A percentile compares a stretch with the other conserved stretches of the same genome.
Conservation (phyloP, 495 filamentous ascomycete genomes). For the Xylaria venustula region DNA sequence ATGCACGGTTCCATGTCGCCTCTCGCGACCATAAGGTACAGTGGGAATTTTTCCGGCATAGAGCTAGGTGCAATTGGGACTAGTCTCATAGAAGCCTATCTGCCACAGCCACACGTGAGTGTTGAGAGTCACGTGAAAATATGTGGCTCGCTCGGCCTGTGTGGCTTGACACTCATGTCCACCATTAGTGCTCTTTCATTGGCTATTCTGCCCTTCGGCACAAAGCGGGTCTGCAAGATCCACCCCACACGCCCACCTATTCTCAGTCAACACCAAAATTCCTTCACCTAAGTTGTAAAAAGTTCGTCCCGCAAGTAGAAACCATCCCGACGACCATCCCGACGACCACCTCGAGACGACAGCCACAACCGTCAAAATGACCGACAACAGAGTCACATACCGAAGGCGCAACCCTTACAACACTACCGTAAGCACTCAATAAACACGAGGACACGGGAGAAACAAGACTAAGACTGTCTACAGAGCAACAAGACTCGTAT, state of each 20-base stretch:
- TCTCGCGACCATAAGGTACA: slow-evolving; percentile 12
- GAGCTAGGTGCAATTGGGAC: slow-evolving; percentile 1
- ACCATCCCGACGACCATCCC: slow-evolving; percentile 34
- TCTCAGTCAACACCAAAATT: slow-evolving; percentile 40
- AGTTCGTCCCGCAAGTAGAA: slow-evolving; percentile 39
- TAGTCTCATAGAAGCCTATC: background rate
- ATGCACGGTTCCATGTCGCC: slow-evolving; percentile 12
- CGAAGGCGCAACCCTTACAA: slow-evolving; percentile 91
- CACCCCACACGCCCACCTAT: slow-evolving; percentile 28
- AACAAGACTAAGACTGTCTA: slow-evolving; percentile 80
- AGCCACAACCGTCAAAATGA: slow-evolving; percentile 60
- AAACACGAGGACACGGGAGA: slow-evolving; percentile 20
- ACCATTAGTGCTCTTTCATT: background rate
- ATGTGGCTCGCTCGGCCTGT: background rate
- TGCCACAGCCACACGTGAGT: background rate
- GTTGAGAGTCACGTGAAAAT: slow-evolving; percentile 13
- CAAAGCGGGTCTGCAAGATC: slow-evolving; percentile 25
- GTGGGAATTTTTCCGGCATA: slow-evolving; percentile 16
- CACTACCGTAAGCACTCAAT: slow-evolving; percentile 10
- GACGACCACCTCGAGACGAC: slow-evolving; percentile 32
- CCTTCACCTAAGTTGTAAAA: slow-evolving; percentile 40
- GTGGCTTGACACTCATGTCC: slow-evolving; percentile 13
- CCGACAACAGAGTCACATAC: slow-evolving; percentile 59
- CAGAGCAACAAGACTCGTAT: slow-evolving; percentile 91
- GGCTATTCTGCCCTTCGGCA: slow-evolving; percentile 18